These are phyloP conservation scores for Prunus mira DNA, from an alignment of 306 rosid genomes.

Conservation along the genomic window DNA sequence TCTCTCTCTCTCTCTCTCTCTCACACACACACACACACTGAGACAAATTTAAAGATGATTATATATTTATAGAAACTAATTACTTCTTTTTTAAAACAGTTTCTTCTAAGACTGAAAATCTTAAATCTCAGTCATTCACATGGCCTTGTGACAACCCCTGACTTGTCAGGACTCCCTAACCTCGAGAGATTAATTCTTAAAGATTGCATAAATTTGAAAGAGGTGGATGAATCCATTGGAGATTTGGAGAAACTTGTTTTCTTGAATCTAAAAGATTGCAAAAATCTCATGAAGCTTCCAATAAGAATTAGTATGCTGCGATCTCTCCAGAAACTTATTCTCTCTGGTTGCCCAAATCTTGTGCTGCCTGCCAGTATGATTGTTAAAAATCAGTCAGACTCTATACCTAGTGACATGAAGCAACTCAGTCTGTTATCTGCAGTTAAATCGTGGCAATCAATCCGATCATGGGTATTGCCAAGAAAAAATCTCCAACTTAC, in stretches of 20 bases:
- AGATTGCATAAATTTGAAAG: conserved; percentile 2
- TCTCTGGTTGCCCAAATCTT: conserved; percentile 9
- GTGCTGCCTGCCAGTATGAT: neutral
- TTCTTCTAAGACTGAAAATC: neutral
- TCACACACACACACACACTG: neutral
- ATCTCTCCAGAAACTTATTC: neutral
- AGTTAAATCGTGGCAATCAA: neutral
- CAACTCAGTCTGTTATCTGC: too few relatives aligned
- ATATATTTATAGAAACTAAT: neutral
- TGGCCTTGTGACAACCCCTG: neutral
- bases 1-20: neutral
- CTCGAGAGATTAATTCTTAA: conserved; percentile 3
- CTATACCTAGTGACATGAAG: neutral
- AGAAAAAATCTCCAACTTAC: neutral
- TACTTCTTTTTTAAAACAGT: neutral
- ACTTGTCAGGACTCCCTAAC: neutral
- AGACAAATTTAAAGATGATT: neutral
- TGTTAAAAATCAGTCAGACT: neutral
- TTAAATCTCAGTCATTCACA: conserved; percentile 9
- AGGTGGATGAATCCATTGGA: conserved; percentile 4
- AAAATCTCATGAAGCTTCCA: conserved; percentile 1
- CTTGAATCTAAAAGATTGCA: conserved; percentile 1
- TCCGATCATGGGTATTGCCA: neutral
- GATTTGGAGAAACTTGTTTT: neutral
- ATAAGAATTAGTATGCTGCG: neutral